phyloP scores from a whole-genome alignment of 305 asterid species.

The Fraxinus dipetala region DNA sequence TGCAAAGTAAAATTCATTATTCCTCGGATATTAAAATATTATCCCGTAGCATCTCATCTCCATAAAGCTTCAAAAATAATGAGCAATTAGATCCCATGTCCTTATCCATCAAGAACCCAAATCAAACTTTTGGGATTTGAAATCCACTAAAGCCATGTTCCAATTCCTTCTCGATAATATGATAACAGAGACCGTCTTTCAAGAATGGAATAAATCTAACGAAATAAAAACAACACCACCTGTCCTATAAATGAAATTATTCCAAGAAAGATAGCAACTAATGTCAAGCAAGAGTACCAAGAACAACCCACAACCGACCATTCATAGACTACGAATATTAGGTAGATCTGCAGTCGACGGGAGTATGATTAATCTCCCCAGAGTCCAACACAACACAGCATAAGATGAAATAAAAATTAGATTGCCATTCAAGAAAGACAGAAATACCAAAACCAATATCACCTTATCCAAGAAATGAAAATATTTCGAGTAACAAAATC shows the following conservation, averaged over 20 bases:
- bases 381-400: not conserved
- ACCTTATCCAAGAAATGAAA: slow-evolving; percentile 26
- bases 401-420: not conserved
- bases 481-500: slow-evolving; percentile 26
- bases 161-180: slow-evolving; percentile 40
- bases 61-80: slow-evolving; percentile 23
- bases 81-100: slow-evolving; percentile 23
- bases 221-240: not conserved
- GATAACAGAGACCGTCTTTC: not conserved
- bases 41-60: slow-evolving; percentile 28
- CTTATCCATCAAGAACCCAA: slow-evolving; percentile 38
- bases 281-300: not conserved
- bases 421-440: not conserved
- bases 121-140: slow-evolving; percentile 45
- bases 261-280: not conserved
- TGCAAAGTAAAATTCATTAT: slow-evolving; percentile 50
- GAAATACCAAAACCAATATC: not conserved
- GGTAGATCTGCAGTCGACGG: not conserved
- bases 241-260: not conserved
- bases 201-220: not conserved
- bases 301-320: not conserved
- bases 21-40: slow-evolving; percentile 21
- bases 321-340: not conserved
- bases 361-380: not conserved
- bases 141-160: slow-evolving; percentile 40